phyloP scores from a whole-genome alignment of 257 asterid genomes.

The Linderniella brevidens region DNA sequence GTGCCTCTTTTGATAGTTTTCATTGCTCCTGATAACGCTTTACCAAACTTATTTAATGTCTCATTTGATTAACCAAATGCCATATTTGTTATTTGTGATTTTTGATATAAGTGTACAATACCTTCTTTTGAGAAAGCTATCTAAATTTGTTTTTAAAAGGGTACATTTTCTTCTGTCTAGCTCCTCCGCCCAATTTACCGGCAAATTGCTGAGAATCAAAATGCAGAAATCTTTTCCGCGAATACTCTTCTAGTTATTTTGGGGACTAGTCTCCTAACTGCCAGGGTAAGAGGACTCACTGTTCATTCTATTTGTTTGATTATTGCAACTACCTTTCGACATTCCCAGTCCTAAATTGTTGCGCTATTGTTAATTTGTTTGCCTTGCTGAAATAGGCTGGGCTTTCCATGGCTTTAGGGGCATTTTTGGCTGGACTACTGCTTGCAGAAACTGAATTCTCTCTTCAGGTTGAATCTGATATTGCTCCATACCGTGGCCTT shows the following conservation, averaged over 20 bases:
- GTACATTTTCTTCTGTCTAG: conserved; percentile 22
- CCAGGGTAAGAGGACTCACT: conserved; percentile 54
- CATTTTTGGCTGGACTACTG: conserved; percentile 99
- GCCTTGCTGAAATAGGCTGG: conserved; percentile 65
- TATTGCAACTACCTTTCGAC: neutral
- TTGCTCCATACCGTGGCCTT: conserved; percentile 99
- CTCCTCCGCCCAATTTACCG: conserved; percentile 93
- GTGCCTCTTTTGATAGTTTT: neutral
- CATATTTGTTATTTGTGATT: too few relatives aligned
- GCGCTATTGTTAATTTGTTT: neutral
- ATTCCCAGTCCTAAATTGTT: neutral
- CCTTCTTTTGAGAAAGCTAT: neutral
- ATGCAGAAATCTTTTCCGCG: conserved; percentile 98
- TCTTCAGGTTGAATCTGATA: conserved; percentile 98
- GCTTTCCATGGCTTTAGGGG: conserved; percentile 98
- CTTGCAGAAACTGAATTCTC: conserved; percentile 98
- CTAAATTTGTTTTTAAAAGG: neutral
- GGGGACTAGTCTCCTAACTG: conserved; percentile 96
- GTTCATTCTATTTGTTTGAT: conserved; percentile 12
- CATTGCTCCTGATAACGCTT: too few relatives aligned
- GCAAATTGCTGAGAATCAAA: conserved; percentile 95
- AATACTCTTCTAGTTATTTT: conserved; percentile 93
- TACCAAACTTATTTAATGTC: too few relatives aligned
- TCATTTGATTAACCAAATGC: too few relatives aligned
- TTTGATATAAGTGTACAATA: neutral